Conservation (phyloP, 306 rosid genomes). For the Cicer chorassanicum region DNA sequence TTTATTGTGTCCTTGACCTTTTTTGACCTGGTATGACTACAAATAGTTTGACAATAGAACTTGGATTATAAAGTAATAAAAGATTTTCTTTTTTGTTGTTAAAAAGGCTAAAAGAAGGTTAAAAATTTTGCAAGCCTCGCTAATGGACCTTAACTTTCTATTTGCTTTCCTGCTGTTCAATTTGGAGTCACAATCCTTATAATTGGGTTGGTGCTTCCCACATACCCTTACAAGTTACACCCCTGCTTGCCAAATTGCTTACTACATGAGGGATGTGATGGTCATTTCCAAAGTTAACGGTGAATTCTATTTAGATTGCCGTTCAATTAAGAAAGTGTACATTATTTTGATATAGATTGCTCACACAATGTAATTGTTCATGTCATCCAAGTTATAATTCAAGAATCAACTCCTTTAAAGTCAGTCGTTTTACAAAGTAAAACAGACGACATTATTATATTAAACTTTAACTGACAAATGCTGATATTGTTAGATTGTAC, state of each 20-base stretch:
- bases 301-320: no score
- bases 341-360: no score
- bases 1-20: conserved; percentile 27
- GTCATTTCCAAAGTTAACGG: conserved; percentile 9
- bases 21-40: conserved; percentile 38
- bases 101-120: not conserved
- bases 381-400: no score
- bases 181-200: conserved; percentile 42
- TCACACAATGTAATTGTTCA: no score
- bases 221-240: not conserved
- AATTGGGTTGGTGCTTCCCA: conserved; percentile 33
- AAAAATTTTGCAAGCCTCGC: conserved; percentile 16
- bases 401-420: no score
- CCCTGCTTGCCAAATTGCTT: not conserved
- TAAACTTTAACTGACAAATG: no score
- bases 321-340: no score
- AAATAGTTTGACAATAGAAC: conserved; percentile 36
- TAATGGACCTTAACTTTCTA: not conserved
- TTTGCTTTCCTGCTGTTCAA: conserved; percentile 33
- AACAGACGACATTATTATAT: no score
- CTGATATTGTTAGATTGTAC: no score
- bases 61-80: conserved; percentile 12
- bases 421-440: no score
- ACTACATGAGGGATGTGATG: not conserved
- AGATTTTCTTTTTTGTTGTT: no score